Conservation (phyloP, 2,329 filamentous ascomycete genomes). For the Fusarium metavorans region DNA sequence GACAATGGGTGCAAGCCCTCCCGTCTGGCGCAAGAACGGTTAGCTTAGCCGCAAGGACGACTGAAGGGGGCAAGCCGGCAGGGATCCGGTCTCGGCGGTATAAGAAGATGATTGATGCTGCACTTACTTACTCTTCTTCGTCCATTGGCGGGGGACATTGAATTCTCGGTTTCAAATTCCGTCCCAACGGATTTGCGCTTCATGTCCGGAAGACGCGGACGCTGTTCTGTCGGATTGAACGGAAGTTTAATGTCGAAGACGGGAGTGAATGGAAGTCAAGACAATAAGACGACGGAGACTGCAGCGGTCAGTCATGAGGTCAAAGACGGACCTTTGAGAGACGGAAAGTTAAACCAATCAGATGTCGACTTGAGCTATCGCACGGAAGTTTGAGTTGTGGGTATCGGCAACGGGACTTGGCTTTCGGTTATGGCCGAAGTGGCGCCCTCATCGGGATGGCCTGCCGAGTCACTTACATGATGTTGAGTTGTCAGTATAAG, state of each 20-base stretch:
- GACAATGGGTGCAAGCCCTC: conserved; percentile 60
- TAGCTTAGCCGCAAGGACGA: background rate
- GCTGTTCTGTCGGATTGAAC: background rate
- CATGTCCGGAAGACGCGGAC: background rate
- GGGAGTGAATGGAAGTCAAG: background rate
- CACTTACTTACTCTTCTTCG: background rate
- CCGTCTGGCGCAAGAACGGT: conserved; percentile 41
- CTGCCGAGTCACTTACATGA: background rate
- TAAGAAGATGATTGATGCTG: background rate
- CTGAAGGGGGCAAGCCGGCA: background rate
- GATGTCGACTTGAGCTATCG: background rate
- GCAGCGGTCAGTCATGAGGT: background rate
- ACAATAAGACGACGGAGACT: background rate
- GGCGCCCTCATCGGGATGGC: background rate
- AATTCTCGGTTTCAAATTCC: background rate
- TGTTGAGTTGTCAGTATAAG: background rate
- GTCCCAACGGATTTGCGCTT: background rate
- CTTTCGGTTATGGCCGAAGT: background rate
- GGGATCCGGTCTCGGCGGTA: background rate
- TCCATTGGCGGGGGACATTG: background rate
- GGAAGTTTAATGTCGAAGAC: background rate
- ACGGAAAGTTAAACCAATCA: background rate
- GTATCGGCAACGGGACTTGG: background rate
- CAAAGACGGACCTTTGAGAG: background rate
- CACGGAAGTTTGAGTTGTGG: background rate